Conservation (phyloP, 371 early-diverging fungal species). For the Actinomucor elegans region DNA sequence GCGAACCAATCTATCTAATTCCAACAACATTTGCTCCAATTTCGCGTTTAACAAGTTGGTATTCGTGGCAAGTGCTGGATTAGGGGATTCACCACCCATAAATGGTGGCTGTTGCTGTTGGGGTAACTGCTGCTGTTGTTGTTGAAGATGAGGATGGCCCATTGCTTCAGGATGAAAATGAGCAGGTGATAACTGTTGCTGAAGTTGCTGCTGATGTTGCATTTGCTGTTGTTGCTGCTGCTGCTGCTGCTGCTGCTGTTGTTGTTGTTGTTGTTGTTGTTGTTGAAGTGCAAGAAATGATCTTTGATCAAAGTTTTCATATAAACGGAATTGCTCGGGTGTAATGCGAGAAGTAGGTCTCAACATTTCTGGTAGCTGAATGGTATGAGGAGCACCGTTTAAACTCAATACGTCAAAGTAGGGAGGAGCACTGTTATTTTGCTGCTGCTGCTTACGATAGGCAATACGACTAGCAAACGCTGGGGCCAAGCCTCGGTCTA, state of each 20-base stretch:
- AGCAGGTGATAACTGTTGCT: slow-evolving; percentile 25
- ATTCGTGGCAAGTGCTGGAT: slow-evolving; percentile 7
- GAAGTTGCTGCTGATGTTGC: slow-evolving; percentile 7
- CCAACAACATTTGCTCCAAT: slow-evolving; percentile 63
- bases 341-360: slow-evolving; percentile 75
- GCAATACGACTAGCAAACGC: slow-evolving; percentile 74
- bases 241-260: slow-evolving; percentile 3
- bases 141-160: not conserved
- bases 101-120: slow-evolving; percentile 4
- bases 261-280: slow-evolving; percentile 15
- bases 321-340: slow-evolving; percentile 56
- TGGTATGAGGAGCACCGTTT: slow-evolving; percentile 71
- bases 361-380: slow-evolving; percentile 81
- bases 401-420: slow-evolving; percentile 83
- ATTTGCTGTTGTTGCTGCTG: slow-evolving; percentile 8
- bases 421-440: slow-evolving; percentile 59
- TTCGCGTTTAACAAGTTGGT: slow-evolving; percentile 55
- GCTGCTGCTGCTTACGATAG: slow-evolving; percentile 69
- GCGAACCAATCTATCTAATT: slow-evolving; percentile 72
- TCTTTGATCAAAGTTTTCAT: slow-evolving; percentile 24
- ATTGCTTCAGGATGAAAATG: slow-evolving; percentile 33
- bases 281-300: slow-evolving; percentile 19
- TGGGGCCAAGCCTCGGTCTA: slow-evolving; percentile 75
- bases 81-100: slow-evolving; percentile 16
- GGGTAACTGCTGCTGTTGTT: not conserved